phyloP scores from a whole-genome alignment of 2,329 filamentous ascomycete species.

The Fusarium keratoplasticum region DNA sequence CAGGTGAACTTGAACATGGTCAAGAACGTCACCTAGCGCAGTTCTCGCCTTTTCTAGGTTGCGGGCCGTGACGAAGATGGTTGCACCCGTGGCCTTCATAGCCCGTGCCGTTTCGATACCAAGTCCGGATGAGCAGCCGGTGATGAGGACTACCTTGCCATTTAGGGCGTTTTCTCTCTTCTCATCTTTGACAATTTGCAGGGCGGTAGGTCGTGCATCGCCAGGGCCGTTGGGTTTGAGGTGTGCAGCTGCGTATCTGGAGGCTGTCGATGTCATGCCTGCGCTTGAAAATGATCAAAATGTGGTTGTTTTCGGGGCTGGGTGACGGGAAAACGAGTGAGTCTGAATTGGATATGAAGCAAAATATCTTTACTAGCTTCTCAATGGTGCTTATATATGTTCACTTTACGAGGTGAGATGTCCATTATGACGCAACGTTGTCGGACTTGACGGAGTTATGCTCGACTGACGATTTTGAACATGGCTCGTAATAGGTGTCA shows the following conservation, averaged over 20 bases:
- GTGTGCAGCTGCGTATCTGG: conserved; percentile 17
- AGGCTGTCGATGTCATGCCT: background rate
- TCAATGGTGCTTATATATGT: background rate
- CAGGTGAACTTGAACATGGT: conserved; percentile 27
- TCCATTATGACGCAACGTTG: background rate
- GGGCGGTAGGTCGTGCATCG: conserved; percentile 55
- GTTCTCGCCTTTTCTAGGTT: conserved; percentile 39
- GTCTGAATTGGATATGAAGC: background rate
- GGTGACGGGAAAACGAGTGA: rapidly evolving
- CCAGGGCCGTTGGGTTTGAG: conserved; percentile 47
- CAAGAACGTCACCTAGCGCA: conserved; percentile 30
- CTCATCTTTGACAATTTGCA: conserved; percentile 54
- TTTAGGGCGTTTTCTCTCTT: conserved; percentile 45
- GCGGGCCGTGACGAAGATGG: conserved; percentile 41
- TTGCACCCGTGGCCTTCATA: conserved; percentile 52
- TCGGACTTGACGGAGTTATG: background rate
- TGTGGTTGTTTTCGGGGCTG: background rate
- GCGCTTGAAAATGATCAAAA: background rate
- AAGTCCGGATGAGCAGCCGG: conserved; percentile 57
- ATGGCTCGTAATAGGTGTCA: background rate
- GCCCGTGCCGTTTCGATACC: conserved; percentile 59
- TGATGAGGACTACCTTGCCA: conserved; percentile 55
- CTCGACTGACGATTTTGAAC: background rate
- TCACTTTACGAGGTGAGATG: background rate
- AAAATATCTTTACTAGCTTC: no score